Evolutionary conservation across 306 rosid genomes (phyloP).

Genomic region (Prunus fruticosa): DNA sequence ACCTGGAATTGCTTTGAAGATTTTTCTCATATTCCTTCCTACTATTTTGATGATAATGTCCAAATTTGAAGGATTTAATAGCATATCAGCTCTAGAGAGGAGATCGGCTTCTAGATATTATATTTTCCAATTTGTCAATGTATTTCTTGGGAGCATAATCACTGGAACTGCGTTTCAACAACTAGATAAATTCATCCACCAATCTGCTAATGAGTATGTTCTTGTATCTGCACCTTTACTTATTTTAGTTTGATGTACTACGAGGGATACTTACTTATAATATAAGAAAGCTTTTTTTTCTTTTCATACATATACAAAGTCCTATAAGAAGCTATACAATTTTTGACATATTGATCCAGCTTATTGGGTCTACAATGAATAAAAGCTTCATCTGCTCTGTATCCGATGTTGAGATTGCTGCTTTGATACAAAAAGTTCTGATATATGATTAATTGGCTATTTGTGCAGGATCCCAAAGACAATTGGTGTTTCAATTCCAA

Average conservation of each 20-base stretch:
- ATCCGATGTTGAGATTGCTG: neutral
- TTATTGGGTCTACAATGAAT: neutral
- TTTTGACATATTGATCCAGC: neutral
- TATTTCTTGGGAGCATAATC: slow-evolving; percentile 95
- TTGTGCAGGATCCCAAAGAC: slow-evolving; percentile 81
- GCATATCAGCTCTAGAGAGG: slow-evolving; percentile 76
- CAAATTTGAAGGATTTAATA: slow-evolving; percentile 81
- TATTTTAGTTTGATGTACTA: neutral
- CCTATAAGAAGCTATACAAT: neutral
- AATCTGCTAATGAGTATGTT: slow-evolving; percentile 85
- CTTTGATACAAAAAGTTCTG: neutral
- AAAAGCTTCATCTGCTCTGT: neutral
- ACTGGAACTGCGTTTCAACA: slow-evolving; percentile 97
- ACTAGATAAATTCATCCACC: slow-evolving; percentile 75
- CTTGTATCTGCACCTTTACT: slow-evolving; percentile 2
- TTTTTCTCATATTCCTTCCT: slow-evolving; percentile 84
- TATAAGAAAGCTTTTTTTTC: neutral
- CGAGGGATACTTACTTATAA: neutral
- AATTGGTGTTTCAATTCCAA: slow-evolving; percentile 92
- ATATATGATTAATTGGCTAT: slow-evolving; percentile 4
- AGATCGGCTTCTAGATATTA: slow-evolving; percentile 86
- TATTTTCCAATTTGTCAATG: slow-evolving; percentile 80
- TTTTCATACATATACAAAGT: neutral
- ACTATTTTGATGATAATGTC: slow-evolving; percentile 88
- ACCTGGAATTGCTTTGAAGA: slow-evolving; percentile 94